A percentile compares a stretch with the other conserved stretches of the same genome.
Evolutionary conservation across 805 yeast genomes (phyloP).

Genomic region (Lipomyces starkeyi): DNA sequence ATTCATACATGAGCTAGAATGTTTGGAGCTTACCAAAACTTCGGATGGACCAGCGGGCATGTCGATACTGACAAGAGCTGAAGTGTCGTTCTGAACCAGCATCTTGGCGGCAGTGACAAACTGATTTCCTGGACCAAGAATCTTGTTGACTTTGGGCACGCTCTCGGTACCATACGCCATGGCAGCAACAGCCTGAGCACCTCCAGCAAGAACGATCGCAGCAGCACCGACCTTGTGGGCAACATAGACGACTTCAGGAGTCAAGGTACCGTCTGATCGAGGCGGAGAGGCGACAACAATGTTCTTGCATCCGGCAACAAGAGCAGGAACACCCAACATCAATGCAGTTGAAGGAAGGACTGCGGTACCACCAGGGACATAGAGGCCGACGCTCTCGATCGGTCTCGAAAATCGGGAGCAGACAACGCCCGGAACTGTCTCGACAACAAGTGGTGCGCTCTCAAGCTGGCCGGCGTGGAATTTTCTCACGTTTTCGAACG

Average conservation of each 20-base stretch:
- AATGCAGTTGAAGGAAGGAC: constrained; percentile 96
- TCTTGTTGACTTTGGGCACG: constrained; percentile 93
- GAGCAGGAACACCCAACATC: constrained; percentile 98
- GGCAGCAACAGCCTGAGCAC: constrained; percentile 99
- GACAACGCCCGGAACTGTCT: constrained; percentile 90
- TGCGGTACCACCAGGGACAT: constrained; percentile 99
- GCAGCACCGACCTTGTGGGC: constrained; percentile 95
- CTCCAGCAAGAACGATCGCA: constrained; percentile 93
- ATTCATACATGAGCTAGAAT: background rate
- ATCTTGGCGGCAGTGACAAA: constrained; percentile 99
- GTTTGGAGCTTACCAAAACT: constrained; percentile 65
- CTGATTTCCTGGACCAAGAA: constrained; percentile 98
- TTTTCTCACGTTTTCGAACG: constrained; percentile 83
- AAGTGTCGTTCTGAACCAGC: constrained; percentile 94
- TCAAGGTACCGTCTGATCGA: constrained; percentile 85
- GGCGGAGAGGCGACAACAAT: constrained; percentile 96
- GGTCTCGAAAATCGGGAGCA: constrained; percentile 97
- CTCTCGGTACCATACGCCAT: constrained; percentile 98
- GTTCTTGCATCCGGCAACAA: constrained; percentile 95
- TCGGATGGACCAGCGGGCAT: constrained; percentile 99
- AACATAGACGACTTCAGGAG: constrained; percentile 97
- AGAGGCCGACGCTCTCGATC: constrained; percentile 91
- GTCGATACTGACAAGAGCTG: constrained; percentile 93
- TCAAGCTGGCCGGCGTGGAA: constrained; percentile 95
- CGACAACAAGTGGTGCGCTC: constrained; percentile 73